Base-by-base conservation (phyloP, 1,284 basidiomycete species). In the Leucoagaricus sp. region DNA sequence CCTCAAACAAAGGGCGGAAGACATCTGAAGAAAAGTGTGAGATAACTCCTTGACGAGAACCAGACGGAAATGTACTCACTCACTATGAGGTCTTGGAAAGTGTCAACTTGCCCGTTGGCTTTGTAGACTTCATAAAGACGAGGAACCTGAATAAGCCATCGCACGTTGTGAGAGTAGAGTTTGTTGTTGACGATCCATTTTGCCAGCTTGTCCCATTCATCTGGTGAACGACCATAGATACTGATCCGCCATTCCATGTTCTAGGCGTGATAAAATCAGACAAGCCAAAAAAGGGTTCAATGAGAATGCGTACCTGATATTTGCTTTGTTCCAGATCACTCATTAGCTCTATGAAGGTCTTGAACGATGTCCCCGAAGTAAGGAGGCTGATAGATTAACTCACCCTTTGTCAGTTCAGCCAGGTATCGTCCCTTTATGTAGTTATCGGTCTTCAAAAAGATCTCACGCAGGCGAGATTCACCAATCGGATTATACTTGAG, bases 391-490 rank as follows among this genome's bases (percentile, higher is more conserved):
- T 15, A 23, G 23, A 49, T 8, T 36, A 51, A 58, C 76, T 23
- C 53, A 93, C 94, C 93, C 76, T 87, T 86, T 0, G 96, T 98
- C 47, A 99, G 76, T 70, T 99, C 97, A 6, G 97, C 97, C 25
- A 99, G 81, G 70, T 99, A 99, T 46, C 89, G 81, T 1, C 97
- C 97, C 65, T 93, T 72, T 44, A 97, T 92, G 62, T 87, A 85
- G 68, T 99, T 99, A 73, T 99, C 96, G 1, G 96, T 98, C 79
- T 99, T 99, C 62, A 99, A 74, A 78, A 99, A 99, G 65, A 99
- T 99, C 72, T 99, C 97, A 54, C 97, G 81, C 61, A 99, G 75
- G 56, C 97, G 82, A 17, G 94, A 96, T 73, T 98, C 96, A 57
- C 97, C 96, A 60, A 97, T 93, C 0, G 93, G 93, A 65, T 96